These are phyloP conservation scores for Tetratostichococcus sp. DNA, from an alignment of 139 green algal genomes.

Conservation along the genomic window DNA sequence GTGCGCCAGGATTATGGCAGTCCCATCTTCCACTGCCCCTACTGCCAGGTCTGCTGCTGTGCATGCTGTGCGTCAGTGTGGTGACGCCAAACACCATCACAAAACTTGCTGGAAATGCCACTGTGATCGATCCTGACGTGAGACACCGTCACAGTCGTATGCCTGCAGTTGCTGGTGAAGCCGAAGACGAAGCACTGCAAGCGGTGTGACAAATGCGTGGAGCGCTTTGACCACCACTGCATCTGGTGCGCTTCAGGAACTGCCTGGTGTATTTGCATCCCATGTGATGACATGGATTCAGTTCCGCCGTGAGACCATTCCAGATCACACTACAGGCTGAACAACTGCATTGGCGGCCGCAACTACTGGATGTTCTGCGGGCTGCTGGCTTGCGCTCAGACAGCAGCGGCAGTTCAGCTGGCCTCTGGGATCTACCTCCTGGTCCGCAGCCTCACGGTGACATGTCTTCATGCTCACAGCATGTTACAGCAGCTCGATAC, in stretches of 20 bases:
- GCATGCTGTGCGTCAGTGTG: too few species aligned
- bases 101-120: too few species aligned
- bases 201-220: slow-evolving; percentile 64
- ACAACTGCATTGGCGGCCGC: slow-evolving; percentile 68
- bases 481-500: too few species aligned
- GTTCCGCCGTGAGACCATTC: too few species aligned
- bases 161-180: slow-evolving; percentile 45
- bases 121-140: too few species aligned
- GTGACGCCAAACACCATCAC: too few species aligned
- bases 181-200: slow-evolving; percentile 69
- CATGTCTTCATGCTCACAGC: too few species aligned
- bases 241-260: slow-evolving; percentile 25
- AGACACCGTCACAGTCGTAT: too few species aligned
- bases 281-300: too few species aligned
- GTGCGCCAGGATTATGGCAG: not conserved
- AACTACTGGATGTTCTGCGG: slow-evolving; percentile 72
- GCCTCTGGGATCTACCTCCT: slow-evolving; percentile 39
- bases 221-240: slow-evolving; percentile 79
- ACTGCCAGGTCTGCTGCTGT: not conserved
- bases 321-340: too few species aligned
- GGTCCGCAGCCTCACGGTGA: slow-evolving; percentile 33
- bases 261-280: too few species aligned
- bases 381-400: slow-evolving; percentile 33
- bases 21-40: not conserved
- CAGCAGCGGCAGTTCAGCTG: slow-evolving; percentile 34